A percentile compares a stretch with the other conserved stretches of the same genome.
These are phyloP conservation scores for Thalassiosira livingstoniorum DNA, from an alignment of 352 stramenopile species.

Conservation along the genomic window DNA sequence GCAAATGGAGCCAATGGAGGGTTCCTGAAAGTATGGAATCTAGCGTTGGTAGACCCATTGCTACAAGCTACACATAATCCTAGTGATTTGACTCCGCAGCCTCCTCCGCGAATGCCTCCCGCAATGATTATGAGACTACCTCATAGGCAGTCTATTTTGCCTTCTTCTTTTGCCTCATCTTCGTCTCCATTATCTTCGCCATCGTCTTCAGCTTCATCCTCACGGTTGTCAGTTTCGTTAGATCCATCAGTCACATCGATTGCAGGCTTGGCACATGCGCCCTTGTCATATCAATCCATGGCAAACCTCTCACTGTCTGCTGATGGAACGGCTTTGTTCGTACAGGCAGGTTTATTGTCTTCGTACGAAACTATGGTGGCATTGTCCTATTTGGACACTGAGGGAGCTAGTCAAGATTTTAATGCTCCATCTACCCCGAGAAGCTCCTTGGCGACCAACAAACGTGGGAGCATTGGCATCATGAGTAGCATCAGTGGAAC, in stretches of 20 bases:
- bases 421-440: too few species aligned
- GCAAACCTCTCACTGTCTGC: constrained; percentile 41
- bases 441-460: too few species aligned
- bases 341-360: too few species aligned
- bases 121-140: constrained; percentile 47
- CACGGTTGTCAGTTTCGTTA: too few species aligned
- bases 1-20: too few species aligned
- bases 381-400: too few species aligned
- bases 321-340: constrained; percentile 49
- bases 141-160: too few species aligned
- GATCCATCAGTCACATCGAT: constrained; percentile 27
- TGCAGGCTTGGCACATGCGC: constrained; percentile 33
- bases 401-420: too few species aligned
- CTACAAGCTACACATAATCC: not conserved
- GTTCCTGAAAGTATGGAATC: constrained; percentile 58
- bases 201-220: constrained; percentile 15
- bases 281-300: constrained; percentile 35
- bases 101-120: constrained; percentile 57
- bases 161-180: constrained; percentile 28
- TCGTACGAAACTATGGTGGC: too few species aligned
- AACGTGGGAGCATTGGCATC: too few species aligned
- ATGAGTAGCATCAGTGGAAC: too few species aligned
- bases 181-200: constrained; percentile 7
- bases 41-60: constrained; percentile 36
- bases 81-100: constrained; percentile 22